Base-by-base conservation (phyloP, 768 basidiomycete genomes). In the Rhizopogon vesiculosus region DNA sequence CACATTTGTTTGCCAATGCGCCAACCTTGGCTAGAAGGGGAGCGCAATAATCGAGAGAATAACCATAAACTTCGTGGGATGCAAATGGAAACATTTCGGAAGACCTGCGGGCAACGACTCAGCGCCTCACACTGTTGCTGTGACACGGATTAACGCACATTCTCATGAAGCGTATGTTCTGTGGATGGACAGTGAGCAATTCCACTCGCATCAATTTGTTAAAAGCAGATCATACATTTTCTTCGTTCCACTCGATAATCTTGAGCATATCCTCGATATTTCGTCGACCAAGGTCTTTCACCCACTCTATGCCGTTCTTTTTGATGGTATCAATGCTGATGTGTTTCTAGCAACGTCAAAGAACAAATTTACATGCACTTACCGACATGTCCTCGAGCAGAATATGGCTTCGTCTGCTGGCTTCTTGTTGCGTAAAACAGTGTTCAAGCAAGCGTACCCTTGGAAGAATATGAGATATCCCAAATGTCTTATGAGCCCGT, bases 41-140 rank as follows among this genome's bases (percentile, higher is more conserved):
- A 5, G 80, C 75, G 6, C 90, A 93, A 56, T 90, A 94, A 7
- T 82, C 79, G 25, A 98, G 78, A 15, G 84, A 79, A 68, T 98
- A 97, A 0, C 93, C 93, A 63, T 93, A 82, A 18, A 76, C 77
- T 16, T 72, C 76, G 61, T 98, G 95, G 1, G 89, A 89, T 0
- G 93, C 93, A 62, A 88, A 97, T 1, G 94, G 93, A 70, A 97
- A 96, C 82, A 97, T 86, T 60, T 93, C 91, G 7, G 91, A 93
- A 0, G 92, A 94, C 5, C 69, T 69, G 43, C 3, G 25, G n/a
- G 22, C 38, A 28, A 43, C 33, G 58, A 48, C 28, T 45, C 45
- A 45, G 28, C 16, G 28, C 29, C 29, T 45, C 6, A 45, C 2
- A 29, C 3, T 33, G 31, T 29, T 10, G 28, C 45, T 45, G 28